Evolutionary conservation across 169 alveolate species (phyloP).

Genomic region (Eimeria falciformis): DNA sequence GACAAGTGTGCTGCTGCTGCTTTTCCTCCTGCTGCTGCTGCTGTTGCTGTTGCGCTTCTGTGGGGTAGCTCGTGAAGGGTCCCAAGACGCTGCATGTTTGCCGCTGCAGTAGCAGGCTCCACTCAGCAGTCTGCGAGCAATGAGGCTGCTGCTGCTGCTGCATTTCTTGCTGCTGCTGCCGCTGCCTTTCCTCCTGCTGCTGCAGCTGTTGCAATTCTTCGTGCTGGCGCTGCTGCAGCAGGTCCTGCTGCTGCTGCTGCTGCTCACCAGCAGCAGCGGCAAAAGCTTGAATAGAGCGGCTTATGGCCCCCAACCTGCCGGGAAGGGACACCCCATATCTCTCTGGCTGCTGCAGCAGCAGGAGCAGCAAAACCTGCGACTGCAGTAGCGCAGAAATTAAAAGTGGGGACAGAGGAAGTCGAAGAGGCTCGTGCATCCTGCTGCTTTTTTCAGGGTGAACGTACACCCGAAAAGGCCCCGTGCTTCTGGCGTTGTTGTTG

Average conservation of each 20-base stretch:
- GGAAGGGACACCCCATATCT: constrained; percentile 17
- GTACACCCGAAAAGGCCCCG: constrained; percentile 52
- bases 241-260: constrained; percentile 15
- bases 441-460: constrained; percentile 37
- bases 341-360: constrained; percentile 62
- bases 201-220: not conserved
- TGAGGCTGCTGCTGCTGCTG: not conserved
- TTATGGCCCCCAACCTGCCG: constrained; percentile 22
- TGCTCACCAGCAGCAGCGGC: constrained; percentile 22
- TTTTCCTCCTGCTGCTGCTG: constrained; percentile 42
- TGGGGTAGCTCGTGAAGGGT: not conserved
- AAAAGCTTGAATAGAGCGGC: not conserved
- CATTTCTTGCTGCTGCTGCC: not conserved
- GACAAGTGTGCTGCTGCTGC: not conserved
- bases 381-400: constrained; percentile 25
- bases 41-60: constrained; percentile 5
- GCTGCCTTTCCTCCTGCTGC: constrained; percentile 20
- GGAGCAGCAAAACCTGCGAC: constrained; percentile 45
- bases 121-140: not conserved
- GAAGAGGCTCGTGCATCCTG: not conserved
- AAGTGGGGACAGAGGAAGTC: constrained; percentile 27
- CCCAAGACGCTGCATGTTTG: not conserved
- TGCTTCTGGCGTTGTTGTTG: constrained; percentile 9
- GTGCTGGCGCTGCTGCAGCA: not conserved
- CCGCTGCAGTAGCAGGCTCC: not conserved